These are phyloP conservation scores for Myxozyma vanderwaltii DNA, from an alignment of 805 yeast species.

Conservation along the genomic window DNA sequence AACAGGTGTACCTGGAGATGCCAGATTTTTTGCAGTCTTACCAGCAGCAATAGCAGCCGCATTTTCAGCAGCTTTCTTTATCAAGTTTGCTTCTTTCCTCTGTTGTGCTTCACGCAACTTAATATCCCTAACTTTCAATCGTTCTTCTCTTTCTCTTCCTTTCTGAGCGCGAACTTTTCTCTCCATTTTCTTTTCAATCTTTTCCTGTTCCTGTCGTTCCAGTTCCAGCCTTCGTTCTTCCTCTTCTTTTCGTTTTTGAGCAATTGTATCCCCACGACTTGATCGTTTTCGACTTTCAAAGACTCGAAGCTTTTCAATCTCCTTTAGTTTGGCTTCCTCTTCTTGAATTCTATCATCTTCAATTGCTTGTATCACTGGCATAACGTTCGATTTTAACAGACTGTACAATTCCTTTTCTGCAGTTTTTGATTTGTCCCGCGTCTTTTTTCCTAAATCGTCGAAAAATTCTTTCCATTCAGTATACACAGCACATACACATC, in stretches of 20 bases:
- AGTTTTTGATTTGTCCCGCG: slow-evolving; percentile 21
- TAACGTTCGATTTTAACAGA: slow-evolving; percentile 34
- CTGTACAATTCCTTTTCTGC: slow-evolving; percentile 32
- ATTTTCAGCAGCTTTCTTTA: slow-evolving; percentile 21
- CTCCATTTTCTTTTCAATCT: slow-evolving; percentile 22
- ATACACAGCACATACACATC: slow-evolving; percentile 40
- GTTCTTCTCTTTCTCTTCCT: slow-evolving; percentile 23
- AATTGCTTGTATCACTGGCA: slow-evolving; percentile 40
- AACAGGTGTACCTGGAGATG: slow-evolving; percentile 8
- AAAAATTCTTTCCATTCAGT: slow-evolving; percentile 39
- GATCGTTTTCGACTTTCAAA: slow-evolving; percentile 43
- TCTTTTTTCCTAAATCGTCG: slow-evolving; percentile 28
- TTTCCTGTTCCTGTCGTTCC: slow-evolving; percentile 29
- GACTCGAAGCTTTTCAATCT: slow-evolving; percentile 36
- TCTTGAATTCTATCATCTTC: slow-evolving; percentile 36
- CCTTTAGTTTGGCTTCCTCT: slow-evolving; percentile 38
- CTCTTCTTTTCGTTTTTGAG: slow-evolving; percentile 33
- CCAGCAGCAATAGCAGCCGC: slow-evolving; percentile 10
- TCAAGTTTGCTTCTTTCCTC: slow-evolving; percentile 20
- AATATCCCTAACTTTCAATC: slow-evolving; percentile 20
- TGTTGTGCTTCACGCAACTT: slow-evolving; percentile 26
- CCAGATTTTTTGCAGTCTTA: slow-evolving; percentile 6
- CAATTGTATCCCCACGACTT: slow-evolving; percentile 40
- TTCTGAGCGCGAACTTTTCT: slow-evolving; percentile 19
- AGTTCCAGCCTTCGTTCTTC: slow-evolving; percentile 32